A percentile compares a stretch with the other conserved stretches of the same genome.
These are phyloP conservation scores for Hortaea sp. DNA, from an alignment of 2,329 filamentous ascomycete genomes.

Conservation along the genomic window DNA sequence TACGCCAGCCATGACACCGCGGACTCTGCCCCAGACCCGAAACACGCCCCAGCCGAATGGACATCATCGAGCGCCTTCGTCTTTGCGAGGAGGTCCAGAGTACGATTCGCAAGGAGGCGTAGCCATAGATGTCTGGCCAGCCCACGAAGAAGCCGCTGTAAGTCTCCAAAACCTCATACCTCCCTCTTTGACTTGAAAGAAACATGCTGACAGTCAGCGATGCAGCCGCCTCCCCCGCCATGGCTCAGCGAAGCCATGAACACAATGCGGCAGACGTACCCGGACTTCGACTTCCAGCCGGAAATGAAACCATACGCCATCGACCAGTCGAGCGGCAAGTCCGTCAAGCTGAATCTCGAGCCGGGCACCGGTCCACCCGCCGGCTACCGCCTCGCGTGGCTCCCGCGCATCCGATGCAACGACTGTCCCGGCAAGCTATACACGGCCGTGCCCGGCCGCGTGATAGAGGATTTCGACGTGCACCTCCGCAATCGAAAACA, in stretches of 20 bases:
- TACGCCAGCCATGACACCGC: constrained; percentile 19
- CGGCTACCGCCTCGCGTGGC: constrained; percentile 67
- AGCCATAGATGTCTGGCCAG: constrained; percentile 53
- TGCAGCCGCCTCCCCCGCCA: constrained; percentile 71
- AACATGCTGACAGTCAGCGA: constrained; percentile 49
- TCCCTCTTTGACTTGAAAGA: constrained; percentile 2
- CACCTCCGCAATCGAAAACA: constrained; percentile 82
- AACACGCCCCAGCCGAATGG: constrained; percentile 22
- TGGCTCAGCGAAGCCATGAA: constrained; percentile 74
- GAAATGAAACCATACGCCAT: constrained; percentile 85
- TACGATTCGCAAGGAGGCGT: constrained; percentile 46
- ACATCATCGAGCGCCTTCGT: constrained; percentile 12
- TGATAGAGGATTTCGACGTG: constrained; percentile 83
- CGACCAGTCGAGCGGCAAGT: constrained; percentile 58
- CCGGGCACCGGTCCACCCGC: constrained; percentile 45
- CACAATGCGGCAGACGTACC: constrained; percentile 59
- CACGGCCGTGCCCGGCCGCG: constrained; percentile 75
- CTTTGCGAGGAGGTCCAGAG: constrained; percentile 4
- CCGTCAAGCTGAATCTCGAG: constrained; percentile 39
- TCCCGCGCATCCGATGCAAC: constrained; percentile 80
- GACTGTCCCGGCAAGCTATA: constrained; percentile 94
- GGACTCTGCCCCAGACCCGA: constrained; percentile 13
- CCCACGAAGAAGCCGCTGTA: constrained; percentile 53
- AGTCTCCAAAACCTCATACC: constrained; percentile 26
- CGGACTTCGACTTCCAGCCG: constrained; percentile 75